Conservation (phyloP, 2,329 filamentous ascomycete species). For the Berkeleyomyces basicola region DNA sequence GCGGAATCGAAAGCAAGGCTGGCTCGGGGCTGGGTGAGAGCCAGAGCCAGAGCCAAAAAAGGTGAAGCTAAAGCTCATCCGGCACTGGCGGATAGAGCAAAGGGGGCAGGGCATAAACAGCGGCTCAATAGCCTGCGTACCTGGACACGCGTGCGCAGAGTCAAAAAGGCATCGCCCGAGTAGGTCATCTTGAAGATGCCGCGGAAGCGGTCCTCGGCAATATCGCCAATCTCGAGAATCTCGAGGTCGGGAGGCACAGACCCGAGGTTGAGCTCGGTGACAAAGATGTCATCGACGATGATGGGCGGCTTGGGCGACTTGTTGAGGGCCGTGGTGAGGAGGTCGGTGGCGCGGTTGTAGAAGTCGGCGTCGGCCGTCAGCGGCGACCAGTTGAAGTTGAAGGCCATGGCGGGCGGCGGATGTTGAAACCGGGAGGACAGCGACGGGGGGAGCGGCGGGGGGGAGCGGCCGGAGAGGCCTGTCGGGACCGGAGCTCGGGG, state of each 20-base stretch:
- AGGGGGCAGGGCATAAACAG: not conserved
- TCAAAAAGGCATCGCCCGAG: constrained; percentile 85
- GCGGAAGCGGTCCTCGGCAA: constrained; percentile 90
- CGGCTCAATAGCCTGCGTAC: constrained; percentile 27
- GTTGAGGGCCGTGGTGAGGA: constrained; percentile 88
- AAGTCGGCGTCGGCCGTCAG: constrained; percentile 87
- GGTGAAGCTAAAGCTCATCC: not conserved
- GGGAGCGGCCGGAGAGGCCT: not conserved
- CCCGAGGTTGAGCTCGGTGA: constrained; percentile 93
- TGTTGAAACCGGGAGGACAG: not conserved
- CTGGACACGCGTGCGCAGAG: constrained; percentile 88
- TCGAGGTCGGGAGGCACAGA: constrained; percentile 88
- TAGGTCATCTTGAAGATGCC: constrained; percentile 99
- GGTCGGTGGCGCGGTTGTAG: constrained; percentile 78
- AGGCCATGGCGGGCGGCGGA: constrained; percentile 52
- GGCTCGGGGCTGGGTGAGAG: too few relatives aligned
- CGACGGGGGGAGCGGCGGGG: not conserved
- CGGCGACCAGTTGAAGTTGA: constrained; percentile 99
- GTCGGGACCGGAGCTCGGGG: not conserved
- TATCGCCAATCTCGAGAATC: constrained; percentile 91
- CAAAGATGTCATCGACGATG: constrained; percentile 97
- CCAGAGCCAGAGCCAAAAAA: not conserved
- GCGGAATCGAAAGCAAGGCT: not conserved
- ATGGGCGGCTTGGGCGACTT: constrained; percentile 96
- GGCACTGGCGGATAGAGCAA: not conserved